These are phyloP conservation scores for Exsudoporus floridanus DNA, from an alignment of 1,284 basidiomycete genomes.

Conservation along the genomic window DNA sequence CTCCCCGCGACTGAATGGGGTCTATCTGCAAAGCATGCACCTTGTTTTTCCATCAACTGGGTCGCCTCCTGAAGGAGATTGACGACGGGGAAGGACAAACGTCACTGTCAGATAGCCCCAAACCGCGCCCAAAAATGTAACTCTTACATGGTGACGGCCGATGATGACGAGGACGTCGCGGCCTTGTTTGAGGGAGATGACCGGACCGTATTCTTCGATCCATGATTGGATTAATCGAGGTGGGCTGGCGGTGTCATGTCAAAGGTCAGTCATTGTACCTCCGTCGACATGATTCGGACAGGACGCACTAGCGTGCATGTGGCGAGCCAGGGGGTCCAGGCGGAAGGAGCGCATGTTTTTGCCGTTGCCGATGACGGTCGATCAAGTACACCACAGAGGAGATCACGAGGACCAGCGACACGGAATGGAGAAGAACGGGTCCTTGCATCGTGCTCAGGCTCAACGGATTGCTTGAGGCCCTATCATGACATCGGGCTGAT, in stretches of 20 bases:
- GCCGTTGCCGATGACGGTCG: neutral
- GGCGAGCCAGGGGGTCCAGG: conserved; percentile 26
- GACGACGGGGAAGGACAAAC: neutral
- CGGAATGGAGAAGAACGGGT: neutral
- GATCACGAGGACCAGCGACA: neutral
- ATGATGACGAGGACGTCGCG: conserved; percentile 36
- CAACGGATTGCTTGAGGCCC: too few species aligned
- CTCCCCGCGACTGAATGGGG: conserved; percentile 49
- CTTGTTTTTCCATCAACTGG: conserved; percentile 56
- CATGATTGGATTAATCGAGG: conserved; percentile 33
- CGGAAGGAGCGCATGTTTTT: conserved; percentile 18
- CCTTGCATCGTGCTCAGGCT: too few species aligned
- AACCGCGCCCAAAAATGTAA: neutral
- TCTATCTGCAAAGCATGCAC: conserved; percentile 47
- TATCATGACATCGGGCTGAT: neutral
- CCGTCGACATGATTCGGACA: neutral
- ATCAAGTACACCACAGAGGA: conserved; percentile 10
- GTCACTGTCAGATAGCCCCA: neutral
- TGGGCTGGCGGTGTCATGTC: conserved; percentile 4
- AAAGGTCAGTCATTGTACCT: neutral
- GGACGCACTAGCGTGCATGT: conserved; percentile 23
- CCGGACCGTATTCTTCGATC: conserved; percentile 40
- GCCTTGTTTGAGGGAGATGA: conserved; percentile 38
- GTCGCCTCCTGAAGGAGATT: conserved; percentile 41
- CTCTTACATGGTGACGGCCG: conserved; percentile 34